These are phyloP conservation scores for Neurospora africana DNA, from an alignment of 495 filamentous ascomycete genomes.

Conservation along the genomic window DNA sequence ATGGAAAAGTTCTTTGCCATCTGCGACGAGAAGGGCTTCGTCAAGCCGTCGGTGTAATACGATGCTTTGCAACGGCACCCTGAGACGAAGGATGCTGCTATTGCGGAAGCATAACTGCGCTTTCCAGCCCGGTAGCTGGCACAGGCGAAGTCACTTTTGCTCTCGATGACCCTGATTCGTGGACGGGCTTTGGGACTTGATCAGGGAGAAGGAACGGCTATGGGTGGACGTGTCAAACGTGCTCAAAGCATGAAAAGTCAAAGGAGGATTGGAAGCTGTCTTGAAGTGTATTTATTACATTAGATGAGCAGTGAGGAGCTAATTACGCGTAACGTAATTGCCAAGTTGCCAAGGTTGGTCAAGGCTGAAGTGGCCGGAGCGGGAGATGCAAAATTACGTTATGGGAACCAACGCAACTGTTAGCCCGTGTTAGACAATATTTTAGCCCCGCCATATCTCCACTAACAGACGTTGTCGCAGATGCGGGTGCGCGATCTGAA, in stretches of 20 bases:
- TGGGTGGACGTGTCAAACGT: background rate
- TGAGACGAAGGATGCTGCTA: slow-evolving; percentile 30
- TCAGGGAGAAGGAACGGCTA: background rate
- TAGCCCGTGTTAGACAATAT: background rate
- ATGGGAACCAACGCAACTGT: background rate
- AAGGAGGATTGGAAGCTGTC: background rate
- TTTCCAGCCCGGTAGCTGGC: slow-evolving; percentile 21
- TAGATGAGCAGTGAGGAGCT: background rate
- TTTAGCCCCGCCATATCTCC: background rate
- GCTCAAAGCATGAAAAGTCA: background rate
- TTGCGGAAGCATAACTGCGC: slow-evolving; percentile 31
- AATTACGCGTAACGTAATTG: background rate
- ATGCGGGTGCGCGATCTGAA: background rate
- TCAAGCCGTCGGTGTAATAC: slow-evolving; percentile 40
- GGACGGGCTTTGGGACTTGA: background rate
- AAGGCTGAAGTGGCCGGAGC: background rate
- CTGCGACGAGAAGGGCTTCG: slow-evolving; percentile 30
- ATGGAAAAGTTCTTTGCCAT: slow-evolving; percentile 31
- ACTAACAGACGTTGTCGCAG: background rate
- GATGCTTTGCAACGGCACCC: slow-evolving; percentile 27
- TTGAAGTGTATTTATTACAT: background rate
- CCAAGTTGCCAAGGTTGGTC: background rate
- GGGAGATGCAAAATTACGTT: background rate
- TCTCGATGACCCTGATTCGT: slow-evolving; percentile 8
- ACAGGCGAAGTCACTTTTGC: slow-evolving; percentile 16